A percentile compares a stretch with the other conserved stretches of the same genome.
phyloP scores from a whole-genome alignment of 257 asterid genomes.

The Nicotiana benthamiana region DNA sequence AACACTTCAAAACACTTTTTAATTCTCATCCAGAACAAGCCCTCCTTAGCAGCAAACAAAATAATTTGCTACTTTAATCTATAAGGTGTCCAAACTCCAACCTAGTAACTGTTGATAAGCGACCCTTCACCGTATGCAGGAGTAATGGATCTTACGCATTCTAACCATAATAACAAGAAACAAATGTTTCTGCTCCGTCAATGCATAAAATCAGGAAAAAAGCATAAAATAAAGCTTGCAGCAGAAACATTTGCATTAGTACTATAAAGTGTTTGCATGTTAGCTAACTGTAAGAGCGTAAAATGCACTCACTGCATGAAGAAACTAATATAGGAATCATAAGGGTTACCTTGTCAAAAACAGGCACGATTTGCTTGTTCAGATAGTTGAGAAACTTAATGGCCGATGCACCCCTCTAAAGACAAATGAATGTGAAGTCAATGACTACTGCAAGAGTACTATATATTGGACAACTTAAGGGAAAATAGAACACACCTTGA shows the following conservation, averaged over 20 bases:
- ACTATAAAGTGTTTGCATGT: not conserved
- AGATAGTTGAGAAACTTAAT: slow-evolving; percentile 74
- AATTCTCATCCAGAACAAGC: not conserved
- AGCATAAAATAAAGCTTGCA: not conserved
- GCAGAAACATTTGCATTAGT: not conserved
- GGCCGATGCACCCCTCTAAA: slow-evolving; percentile 89
- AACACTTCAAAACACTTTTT: not conserved
- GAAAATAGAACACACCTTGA: slow-evolving; percentile 38
- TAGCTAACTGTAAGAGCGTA: no score
- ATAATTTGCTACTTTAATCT: not conserved
- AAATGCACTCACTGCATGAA: not conserved
- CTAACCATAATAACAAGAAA: not conserved
- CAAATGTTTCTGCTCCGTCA: not conserved
- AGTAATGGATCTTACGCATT: not conserved
- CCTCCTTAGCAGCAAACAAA: not conserved
- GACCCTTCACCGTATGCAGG: not conserved
- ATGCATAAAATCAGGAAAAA: not conserved
- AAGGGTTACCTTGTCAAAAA: slow-evolving; percentile 74
- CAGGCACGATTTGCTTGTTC: slow-evolving; percentile 76
- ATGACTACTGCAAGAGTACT: slow-evolving; percentile 8
- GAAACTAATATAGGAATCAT: not conserved
- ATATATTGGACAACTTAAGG: slow-evolving; percentile 2
- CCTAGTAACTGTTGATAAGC: not conserved
- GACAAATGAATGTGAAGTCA: slow-evolving; percentile 13
- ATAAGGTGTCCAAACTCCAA: not conserved